Percentiles rank a stretch among this genome's conserved stretches.
phyloP scores from a whole-genome alignment of 2,329 filamentous ascomycete genomes.

The Monosporascus sp. region DNA sequence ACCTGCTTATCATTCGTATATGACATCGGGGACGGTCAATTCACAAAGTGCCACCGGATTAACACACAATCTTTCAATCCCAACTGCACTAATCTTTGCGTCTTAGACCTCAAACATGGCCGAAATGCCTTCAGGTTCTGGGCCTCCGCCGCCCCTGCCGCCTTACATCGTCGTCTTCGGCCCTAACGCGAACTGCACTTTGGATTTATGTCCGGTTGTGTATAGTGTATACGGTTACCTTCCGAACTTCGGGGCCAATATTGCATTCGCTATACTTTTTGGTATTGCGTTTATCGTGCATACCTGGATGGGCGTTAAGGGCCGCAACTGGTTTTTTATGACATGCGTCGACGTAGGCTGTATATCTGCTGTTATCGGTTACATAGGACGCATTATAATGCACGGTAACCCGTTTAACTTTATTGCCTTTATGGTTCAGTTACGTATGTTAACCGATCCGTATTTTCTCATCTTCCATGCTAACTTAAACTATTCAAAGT shows the following conservation, averaged over 20 bases:
- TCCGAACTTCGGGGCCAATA: conserved; percentile 38
- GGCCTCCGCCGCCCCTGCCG: not conserved
- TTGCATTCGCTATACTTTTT: conserved; percentile 38
- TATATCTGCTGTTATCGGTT: conserved; percentile 56
- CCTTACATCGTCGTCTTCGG: conserved; percentile 30
- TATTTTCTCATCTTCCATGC: not conserved
- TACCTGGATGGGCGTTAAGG: conserved; percentile 37
- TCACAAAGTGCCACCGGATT: no score
- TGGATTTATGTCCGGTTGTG: conserved; percentile 40
- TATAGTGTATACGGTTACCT: conserved; percentile 42
- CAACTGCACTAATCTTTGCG: no score
- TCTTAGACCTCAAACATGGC: not conserved
- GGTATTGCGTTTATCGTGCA: conserved; percentile 44
- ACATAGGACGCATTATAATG: conserved; percentile 53
- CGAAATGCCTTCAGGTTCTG: not conserved
- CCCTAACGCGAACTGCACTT: conserved; percentile 43
- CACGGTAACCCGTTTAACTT: conserved; percentile 54
- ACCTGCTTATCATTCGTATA: no score
- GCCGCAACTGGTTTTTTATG: conserved; percentile 45
- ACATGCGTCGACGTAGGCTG: conserved; percentile 51
- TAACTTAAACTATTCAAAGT: conserved; percentile 27
- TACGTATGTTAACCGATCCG: conserved; percentile 35
- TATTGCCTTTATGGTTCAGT: conserved; percentile 60
- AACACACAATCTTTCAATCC: no score
- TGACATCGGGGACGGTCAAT: no score